Conservation (phyloP, 768 basidiomycete genomes). For the Tylopilus felleus region DNA sequence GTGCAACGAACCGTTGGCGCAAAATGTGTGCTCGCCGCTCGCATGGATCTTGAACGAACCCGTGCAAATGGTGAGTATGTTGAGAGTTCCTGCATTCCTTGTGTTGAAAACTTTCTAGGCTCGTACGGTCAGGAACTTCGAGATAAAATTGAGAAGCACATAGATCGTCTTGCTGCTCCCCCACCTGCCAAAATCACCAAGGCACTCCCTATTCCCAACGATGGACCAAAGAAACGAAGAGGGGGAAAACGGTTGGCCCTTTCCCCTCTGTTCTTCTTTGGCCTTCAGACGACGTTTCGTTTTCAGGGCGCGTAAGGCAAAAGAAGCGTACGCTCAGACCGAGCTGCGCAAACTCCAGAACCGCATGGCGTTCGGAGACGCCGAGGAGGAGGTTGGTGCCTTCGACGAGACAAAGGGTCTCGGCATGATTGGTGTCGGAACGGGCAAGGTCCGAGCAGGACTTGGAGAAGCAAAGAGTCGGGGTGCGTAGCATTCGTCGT, state of each 20-base stretch:
- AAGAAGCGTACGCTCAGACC: conserved; percentile 96
- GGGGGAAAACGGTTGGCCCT: conserved; percentile 83
- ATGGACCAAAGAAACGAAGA: conserved; percentile 92
- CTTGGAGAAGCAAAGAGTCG: conserved; percentile 86
- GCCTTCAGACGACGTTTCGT: neutral
- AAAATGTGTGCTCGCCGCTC: conserved; percentile 83
- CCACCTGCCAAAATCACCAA: conserved; percentile 92
- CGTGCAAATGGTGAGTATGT: conserved; percentile 67
- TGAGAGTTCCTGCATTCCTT: neutral
- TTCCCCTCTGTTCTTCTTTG: neutral
- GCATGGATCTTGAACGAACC: conserved; percentile 90
- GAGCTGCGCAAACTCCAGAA: conserved; percentile 97
- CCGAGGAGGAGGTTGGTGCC: conserved; percentile 93
- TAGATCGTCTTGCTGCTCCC: conserved; percentile 89
- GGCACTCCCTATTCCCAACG: conserved; percentile 90
- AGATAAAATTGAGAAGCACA: conserved; percentile 89
- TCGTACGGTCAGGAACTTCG: conserved; percentile 77
- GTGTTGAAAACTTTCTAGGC: conserved; percentile 37
- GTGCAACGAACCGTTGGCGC: conserved; percentile 93
- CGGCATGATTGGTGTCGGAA: conserved; percentile 90
- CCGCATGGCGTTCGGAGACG: conserved; percentile 92
- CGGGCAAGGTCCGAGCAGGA: conserved; percentile 87
- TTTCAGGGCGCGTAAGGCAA: conserved; percentile 89
- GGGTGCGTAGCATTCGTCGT: conserved; percentile 49
- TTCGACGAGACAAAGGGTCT: conserved; percentile 97